Conservation (phyloP, 768 basidiomycete species). For the Kwoniella bestiolae region DNA sequence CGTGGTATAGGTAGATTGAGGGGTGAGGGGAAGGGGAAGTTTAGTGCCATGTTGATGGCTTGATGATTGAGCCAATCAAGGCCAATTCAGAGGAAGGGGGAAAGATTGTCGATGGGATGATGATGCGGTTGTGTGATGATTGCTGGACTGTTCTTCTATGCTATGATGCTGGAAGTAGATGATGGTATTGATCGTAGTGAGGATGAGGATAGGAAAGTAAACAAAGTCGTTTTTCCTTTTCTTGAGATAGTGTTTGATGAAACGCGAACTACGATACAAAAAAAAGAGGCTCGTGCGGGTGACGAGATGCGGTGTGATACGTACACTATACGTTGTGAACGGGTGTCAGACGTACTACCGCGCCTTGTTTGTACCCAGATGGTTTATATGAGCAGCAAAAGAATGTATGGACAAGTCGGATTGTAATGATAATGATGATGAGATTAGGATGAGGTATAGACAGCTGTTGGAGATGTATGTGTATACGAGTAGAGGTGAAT, state of each 20-base stretch:
- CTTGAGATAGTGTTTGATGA: too few species aligned
- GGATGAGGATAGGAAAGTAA: neutral
- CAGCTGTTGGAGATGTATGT: slow-evolving; percentile 1
- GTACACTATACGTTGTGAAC: neutral
- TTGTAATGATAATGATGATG: neutral
- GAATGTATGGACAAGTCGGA: too few species aligned
- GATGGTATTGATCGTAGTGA: neutral
- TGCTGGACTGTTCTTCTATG: neutral
- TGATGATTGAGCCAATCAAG: neutral
- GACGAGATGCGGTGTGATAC: neutral
- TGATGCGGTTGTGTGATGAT: neutral
- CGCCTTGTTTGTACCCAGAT: too few species aligned
- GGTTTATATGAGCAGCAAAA: too few species aligned
- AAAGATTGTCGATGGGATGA: slow-evolving; percentile 5
- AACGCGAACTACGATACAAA: slow-evolving; percentile 6
- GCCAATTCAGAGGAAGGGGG: slow-evolving; percentile 1
- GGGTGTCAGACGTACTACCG: too few species aligned
- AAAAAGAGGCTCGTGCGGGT: slow-evolving; percentile 4
- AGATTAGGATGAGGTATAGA: too few species aligned
- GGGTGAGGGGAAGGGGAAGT: slow-evolving; percentile 37
- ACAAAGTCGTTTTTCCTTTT: neutral
- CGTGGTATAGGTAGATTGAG: slow-evolving; percentile 43
- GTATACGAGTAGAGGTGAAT: neutral
- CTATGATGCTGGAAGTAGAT: neutral
- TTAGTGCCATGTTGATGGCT: slow-evolving; percentile 28